These are phyloP conservation scores for Neurospora tetrasperma DNA, from an alignment of 495 filamentous ascomycete genomes.

Conservation along the genomic window DNA sequence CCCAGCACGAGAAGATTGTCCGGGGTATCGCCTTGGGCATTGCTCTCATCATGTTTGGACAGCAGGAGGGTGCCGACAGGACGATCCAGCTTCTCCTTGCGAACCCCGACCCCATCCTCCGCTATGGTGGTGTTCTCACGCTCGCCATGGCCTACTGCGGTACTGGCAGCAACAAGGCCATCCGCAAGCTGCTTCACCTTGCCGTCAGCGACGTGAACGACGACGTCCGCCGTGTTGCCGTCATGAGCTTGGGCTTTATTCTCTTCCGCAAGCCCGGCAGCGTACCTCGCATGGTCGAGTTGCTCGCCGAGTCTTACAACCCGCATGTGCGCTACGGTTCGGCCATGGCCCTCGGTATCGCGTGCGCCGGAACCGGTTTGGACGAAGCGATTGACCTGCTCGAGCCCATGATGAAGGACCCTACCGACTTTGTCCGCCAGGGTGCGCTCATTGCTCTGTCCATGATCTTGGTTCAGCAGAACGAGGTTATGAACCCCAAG, in stretches of 20 bases:
- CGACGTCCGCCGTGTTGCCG: slow-evolving; percentile 92
- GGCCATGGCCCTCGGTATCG: slow-evolving; percentile 96
- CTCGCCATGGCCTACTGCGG: slow-evolving; percentile 96
- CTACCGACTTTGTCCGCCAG: slow-evolving; percentile 95
- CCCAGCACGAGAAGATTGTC: slow-evolving; percentile 97
- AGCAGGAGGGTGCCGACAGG: slow-evolving; percentile 89
- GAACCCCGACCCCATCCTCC: slow-evolving; percentile 84
- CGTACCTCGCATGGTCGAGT: slow-evolving; percentile 98
- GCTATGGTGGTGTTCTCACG: slow-evolving; percentile 99
- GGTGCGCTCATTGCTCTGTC: slow-evolving; percentile 89
- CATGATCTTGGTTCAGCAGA: slow-evolving; percentile 98
- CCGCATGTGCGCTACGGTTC: slow-evolving; percentile 97
- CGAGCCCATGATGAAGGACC: slow-evolving; percentile 99
- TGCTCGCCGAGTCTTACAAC: slow-evolving; percentile 96
- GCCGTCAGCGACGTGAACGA: slow-evolving; percentile 98
- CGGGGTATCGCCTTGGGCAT: slow-evolving; percentile 92
- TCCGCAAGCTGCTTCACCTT: slow-evolving; percentile 91
- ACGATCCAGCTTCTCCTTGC: slow-evolving; percentile 87
- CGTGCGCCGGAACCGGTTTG: slow-evolving; percentile 90
- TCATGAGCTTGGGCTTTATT: slow-evolving; percentile 97
- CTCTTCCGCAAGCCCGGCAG: slow-evolving; percentile 95
- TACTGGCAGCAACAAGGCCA: slow-evolving; percentile 95
- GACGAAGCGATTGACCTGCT: slow-evolving; percentile 95
- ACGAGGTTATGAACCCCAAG: slow-evolving; percentile 90
- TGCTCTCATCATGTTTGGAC: slow-evolving; percentile 96